Base-by-base conservation (phyloP, 169 alveolate species). In the Eimeria tenella region DNA sequence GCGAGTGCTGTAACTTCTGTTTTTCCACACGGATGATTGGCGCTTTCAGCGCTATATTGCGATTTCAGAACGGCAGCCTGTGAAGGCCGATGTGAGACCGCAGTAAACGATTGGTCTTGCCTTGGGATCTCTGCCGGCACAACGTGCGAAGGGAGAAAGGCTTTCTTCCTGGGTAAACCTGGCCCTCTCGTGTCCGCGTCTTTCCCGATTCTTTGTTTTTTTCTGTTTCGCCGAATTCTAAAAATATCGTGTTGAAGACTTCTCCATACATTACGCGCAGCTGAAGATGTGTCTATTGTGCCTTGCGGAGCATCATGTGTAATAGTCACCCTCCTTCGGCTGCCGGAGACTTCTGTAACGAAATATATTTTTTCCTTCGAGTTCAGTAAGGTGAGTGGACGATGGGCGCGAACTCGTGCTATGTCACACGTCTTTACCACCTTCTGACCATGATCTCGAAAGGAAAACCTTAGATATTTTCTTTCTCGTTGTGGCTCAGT, bases 401-500 rank as follows among this genome's bases (percentile, higher is more conserved):
- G 92, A 55, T 92, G 95, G 7, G 31, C 25, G 19, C 89, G 88
- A 73, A 92, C 92, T 3, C 95, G 83, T 50, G 93, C 83, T 6
- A 92, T 92, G 93, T 92, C 92, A 49, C 92, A 92, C 42, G 70
- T 55, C 77, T 86, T 79, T 17, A 63, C 86, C 23, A 81, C 75
- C n/a, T 81, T 77, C 65, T 92, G 95, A 50, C 55, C 25, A n/a
- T 49, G 21, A n/a, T 79, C 95, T 71, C 79, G 50, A 31, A 92
- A 82, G n/a, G 95, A 60, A 53, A 92, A 92, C 11, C 95, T 91
- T 4, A 90, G 74, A 73, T 5, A 50, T 79, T 92, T 92, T 42
- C 79, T 63, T 50, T 71, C 94, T 10, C 92, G 71, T 52, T 62
- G 79, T 13, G 95, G 95, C 17, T 92, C 95, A 11, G 79, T 86